Conservation (phyloP, 441 rosid species). For the Gossypium schwendimanii region DNA sequence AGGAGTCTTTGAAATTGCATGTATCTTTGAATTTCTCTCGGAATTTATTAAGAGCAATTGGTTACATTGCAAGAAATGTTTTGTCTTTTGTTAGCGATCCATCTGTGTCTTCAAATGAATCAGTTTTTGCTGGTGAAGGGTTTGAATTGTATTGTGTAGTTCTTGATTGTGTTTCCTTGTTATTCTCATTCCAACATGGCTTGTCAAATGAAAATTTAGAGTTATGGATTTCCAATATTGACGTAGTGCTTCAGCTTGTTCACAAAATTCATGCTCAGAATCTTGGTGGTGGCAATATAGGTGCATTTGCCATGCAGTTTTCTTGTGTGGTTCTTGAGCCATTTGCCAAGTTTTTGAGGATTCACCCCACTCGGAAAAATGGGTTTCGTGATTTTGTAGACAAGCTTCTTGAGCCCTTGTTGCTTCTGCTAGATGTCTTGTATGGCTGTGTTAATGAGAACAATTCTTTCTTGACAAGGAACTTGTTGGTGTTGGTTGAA, state of each 20-base stretch:
- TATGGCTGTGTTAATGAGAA: constrained; percentile 26
- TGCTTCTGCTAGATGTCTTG: constrained; percentile 48
- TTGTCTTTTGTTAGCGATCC: constrained; percentile 27
- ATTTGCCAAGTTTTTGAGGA: constrained; percentile 63
- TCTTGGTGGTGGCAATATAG: constrained; percentile 32
- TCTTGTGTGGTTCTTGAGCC: constrained; percentile 71
- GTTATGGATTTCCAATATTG: constrained; percentile 58
- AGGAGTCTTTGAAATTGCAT: constrained; percentile 45
- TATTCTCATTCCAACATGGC: constrained; percentile 55
- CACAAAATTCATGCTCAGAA: constrained; percentile 33
- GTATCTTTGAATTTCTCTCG: constrained; percentile 49
- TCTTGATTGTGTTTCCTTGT: constrained; percentile 53
- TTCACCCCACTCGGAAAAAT: constrained; percentile 61
- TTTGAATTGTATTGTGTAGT: constrained; percentile 41
- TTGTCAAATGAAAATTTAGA: constrained; percentile 60
- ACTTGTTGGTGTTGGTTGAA: constrained; percentile 43
- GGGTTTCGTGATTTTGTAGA: constrained; percentile 59
- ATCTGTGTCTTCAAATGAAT: constrained; percentile 21
- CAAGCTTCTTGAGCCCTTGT: constrained; percentile 64
- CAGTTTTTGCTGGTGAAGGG: constrained; percentile 31
- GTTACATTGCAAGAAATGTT: constrained; percentile 34
- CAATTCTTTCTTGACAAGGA: constrained; percentile 22
- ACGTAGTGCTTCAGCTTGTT: constrained; percentile 48
- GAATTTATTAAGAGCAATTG: constrained; percentile 53
- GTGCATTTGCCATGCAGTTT: constrained; percentile 42